Base-by-base conservation (phyloP, 371 early-diverging fungal genomes). In the Nematocida homosporus region DNA sequence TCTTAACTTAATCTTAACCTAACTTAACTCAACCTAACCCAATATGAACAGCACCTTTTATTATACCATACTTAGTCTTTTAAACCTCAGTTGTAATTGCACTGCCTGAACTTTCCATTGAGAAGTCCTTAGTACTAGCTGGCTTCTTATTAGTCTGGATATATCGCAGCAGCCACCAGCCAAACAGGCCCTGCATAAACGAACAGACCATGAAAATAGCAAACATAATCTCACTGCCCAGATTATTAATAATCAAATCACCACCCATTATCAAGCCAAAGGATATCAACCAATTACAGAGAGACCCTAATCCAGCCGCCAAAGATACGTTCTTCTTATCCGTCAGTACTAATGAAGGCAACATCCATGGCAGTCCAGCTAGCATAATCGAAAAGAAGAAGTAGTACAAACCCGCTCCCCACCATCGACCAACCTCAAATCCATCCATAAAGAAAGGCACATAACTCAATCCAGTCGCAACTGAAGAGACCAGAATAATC, bases 321-420 rank as follows among this genome's bases (percentile, higher is more conserved):
- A 63, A 27, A 0, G 75, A 18, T n/a, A 50, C 23, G 27, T 63
- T 32, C 6, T 25, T 47, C 6, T 47, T 32, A 1, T 50, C 63
- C 20, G 27, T n/a, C 29, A 72, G 18, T 27, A 72, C 8, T 34
- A 72, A 37, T 2, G 51, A 42, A 5, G 75, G 75, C 8, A 72
- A 38, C 10, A 60, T 60, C 75, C 75, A 72, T 16, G 75, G 75
- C 1, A 72, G 51, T 61, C 16, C 48, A 29, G 75, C 75, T 6
- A 72, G 1, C 0, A 53, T 64, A 1, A 72, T 37, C 18, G 75
- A 59, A 32, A 72, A 72, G 37, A 59, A 50, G 0, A 61, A 4
- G 25, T 42, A 37, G 37, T 63, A 72, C 10, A 72, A 0, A 10
- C 52, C 75, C 35, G n/a, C 63, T 2, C 51, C 37, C 75, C 75